Evolutionary conservation across 2,329 filamentous ascomycete genomes (phyloP).

Genomic region (Fusarium lyarnte): DNA sequence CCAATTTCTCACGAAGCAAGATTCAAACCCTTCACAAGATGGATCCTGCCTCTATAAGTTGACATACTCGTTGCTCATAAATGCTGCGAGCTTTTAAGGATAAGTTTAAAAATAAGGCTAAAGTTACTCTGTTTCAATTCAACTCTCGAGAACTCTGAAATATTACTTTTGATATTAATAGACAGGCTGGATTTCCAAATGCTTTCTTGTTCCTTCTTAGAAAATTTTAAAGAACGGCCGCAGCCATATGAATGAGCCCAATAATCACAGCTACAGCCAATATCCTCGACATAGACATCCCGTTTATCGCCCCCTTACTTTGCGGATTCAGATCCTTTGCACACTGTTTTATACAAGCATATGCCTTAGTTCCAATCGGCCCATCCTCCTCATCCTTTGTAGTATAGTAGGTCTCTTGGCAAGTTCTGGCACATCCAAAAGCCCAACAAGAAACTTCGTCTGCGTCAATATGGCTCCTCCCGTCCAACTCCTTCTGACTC

Average conservation of each 20-base stretch:
- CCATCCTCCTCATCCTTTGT: slow-evolving; percentile 27
- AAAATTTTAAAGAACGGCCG: neutral
- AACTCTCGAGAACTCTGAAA: neutral
- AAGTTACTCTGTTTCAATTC: neutral
- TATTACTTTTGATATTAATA: neutral
- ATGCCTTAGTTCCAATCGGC: slow-evolving; percentile 5
- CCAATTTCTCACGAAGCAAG: too few species aligned
- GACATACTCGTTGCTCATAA: neutral
- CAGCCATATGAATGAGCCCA: neutral
- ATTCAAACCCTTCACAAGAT: too few species aligned
- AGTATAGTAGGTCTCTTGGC: slow-evolving; percentile 32
- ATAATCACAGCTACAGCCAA: neutral
- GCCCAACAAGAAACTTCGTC: slow-evolving; percentile 35
- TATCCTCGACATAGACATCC: neutral
- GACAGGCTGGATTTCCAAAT: neutral
- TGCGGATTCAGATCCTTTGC: slow-evolving; percentile 27
- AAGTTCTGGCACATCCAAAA: slow-evolving; percentile 31
- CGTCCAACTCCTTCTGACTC: slow-evolving; percentile 37
- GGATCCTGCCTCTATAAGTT: neutral
- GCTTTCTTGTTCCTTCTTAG: neutral
- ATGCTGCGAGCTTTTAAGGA: neutral
- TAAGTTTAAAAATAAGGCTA: neutral
- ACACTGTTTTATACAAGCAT: slow-evolving; percentile 31
- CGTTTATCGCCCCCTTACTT: neutral
- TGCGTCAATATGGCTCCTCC: slow-evolving; percentile 20